Conservation (phyloP, 2,329 filamentous ascomycete species). For the Celoporthe dispersa region DNA sequence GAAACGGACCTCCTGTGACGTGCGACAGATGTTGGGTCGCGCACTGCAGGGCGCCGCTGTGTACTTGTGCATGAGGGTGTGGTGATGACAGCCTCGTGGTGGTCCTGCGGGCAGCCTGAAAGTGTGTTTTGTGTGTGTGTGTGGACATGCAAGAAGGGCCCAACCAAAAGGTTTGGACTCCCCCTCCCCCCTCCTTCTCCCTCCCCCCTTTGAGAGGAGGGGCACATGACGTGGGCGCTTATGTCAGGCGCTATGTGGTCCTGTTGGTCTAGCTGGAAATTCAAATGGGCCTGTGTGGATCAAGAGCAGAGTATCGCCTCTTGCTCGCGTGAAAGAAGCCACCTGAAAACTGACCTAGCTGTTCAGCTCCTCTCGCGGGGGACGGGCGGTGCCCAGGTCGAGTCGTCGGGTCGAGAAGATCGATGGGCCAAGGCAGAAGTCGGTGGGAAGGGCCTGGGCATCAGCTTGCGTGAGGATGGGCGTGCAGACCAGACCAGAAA, state of each 20-base stretch:
- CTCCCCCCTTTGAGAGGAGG: background rate
- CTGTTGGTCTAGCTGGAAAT: background rate
- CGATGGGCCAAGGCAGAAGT: background rate
- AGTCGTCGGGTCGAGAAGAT: background rate
- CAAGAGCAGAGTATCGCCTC: background rate
- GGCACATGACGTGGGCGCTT: slow-evolving; percentile 23
- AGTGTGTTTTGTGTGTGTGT: too few species aligned
- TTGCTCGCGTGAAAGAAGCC: background rate
- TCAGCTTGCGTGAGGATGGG: too few species aligned
- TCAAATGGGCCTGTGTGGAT: background rate
- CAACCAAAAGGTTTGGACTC: background rate
- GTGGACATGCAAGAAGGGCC: background rate
- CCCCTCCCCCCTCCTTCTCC: too few species aligned
- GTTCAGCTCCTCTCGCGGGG: background rate
- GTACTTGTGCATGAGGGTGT: background rate
- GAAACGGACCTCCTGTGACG: background rate
- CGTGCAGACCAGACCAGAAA: too few species aligned
- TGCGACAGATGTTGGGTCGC: background rate
- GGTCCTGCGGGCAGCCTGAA: too few species aligned
- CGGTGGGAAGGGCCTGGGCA: background rate
- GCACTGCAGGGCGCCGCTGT: background rate
- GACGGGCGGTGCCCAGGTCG: background rate
- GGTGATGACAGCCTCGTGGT: background rate
- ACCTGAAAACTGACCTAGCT: background rate
- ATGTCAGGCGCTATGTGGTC: slow-evolving; percentile 7